These are phyloP conservation scores for Cystobasidium tubakii DNA, from an alignment of 768 basidiomycete genomes.

Conservation along the genomic window DNA sequence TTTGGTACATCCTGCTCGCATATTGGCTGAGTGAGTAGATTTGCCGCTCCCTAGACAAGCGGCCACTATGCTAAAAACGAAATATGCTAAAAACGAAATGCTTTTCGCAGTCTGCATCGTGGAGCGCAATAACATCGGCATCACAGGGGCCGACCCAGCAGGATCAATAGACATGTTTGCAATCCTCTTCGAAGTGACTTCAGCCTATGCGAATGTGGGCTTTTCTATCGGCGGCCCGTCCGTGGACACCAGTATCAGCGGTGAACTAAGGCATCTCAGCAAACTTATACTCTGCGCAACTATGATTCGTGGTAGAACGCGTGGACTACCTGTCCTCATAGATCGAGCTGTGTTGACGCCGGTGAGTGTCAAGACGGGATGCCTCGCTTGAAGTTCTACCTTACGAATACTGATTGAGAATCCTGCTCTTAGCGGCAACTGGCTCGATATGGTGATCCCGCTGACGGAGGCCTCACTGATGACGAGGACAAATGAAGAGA, in stretches of 20 bases:
- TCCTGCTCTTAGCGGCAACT: constrained; percentile 10
- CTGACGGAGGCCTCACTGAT: background rate
- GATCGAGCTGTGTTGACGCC: constrained; percentile 29
- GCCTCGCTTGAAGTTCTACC: background rate
- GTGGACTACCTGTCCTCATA: constrained; percentile 43
- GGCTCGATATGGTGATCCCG: constrained; percentile 16
- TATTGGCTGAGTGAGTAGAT: constrained; percentile 61
- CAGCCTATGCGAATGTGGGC: constrained; percentile 40
- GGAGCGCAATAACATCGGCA: constrained; percentile 52
- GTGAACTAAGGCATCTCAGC: constrained; percentile 68
- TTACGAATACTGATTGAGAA: background rate
- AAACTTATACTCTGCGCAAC: constrained; percentile 79
- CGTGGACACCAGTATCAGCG: constrained; percentile 69
- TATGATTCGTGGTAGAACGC: constrained; percentile 64
- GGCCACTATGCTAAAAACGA: no score
- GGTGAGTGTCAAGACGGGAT: background rate
- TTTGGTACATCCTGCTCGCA: constrained; percentile 88
- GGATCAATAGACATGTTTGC: constrained; percentile 38
- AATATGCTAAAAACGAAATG: no score
- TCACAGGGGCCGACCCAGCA: background rate
- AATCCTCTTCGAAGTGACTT: constrained; percentile 63
- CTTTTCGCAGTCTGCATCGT: constrained; percentile 65
- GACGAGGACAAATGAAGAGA: background rate
- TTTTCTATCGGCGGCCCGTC: constrained; percentile 3
- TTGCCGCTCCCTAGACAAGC: no score